Conservation (phyloP, 2,329 filamentous ascomycete genomes). For the Metarhizium anisopliae region DNA sequence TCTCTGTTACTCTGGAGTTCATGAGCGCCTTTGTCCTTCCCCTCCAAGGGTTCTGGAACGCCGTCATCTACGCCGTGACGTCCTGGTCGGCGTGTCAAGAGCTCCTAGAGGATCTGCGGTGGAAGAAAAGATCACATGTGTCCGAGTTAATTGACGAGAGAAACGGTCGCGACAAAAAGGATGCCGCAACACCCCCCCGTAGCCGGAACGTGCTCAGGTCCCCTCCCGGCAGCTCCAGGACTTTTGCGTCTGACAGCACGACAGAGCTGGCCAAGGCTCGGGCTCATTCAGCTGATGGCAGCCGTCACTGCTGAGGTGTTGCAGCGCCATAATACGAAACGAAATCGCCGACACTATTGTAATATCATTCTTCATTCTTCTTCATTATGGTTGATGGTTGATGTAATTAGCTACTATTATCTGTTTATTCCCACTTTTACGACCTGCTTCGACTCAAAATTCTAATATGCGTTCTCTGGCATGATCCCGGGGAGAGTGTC, state of each 20-base stretch:
- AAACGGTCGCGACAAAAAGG: slow-evolving; percentile 7
- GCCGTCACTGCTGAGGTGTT: not conserved
- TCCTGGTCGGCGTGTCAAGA: slow-evolving; percentile 55
- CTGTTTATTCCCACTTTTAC: too few species aligned
- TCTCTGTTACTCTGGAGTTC: slow-evolving; percentile 54
- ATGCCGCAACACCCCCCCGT: not conserved
- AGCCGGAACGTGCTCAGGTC: slow-evolving; percentile 20
- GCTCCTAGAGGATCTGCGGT: slow-evolving; percentile 29
- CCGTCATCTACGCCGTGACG: slow-evolving; percentile 64
- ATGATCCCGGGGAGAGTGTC: too few species aligned
- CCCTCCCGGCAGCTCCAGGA: slow-evolving; percentile 20
- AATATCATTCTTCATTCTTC: not conserved
- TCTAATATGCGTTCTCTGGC: too few species aligned
- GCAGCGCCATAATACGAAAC: not conserved
- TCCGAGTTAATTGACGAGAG: slow-evolving; percentile 24
- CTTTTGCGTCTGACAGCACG: slow-evolving; percentile 41
- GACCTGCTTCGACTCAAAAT: too few species aligned
- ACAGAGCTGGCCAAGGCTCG: slow-evolving; percentile 36
- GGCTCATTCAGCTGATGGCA: slow-evolving; percentile 25
- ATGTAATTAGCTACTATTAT: not conserved
- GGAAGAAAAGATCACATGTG: slow-evolving; percentile 19
- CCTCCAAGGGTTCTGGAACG: slow-evolving; percentile 79
- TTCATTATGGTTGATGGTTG: not conserved
- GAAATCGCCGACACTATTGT: not conserved
- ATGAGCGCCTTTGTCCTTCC: slow-evolving; percentile 68